Evolutionary conservation across 768 basidiomycete genomes (phyloP).

Genomic region (Tephrocybe sp.): DNA sequence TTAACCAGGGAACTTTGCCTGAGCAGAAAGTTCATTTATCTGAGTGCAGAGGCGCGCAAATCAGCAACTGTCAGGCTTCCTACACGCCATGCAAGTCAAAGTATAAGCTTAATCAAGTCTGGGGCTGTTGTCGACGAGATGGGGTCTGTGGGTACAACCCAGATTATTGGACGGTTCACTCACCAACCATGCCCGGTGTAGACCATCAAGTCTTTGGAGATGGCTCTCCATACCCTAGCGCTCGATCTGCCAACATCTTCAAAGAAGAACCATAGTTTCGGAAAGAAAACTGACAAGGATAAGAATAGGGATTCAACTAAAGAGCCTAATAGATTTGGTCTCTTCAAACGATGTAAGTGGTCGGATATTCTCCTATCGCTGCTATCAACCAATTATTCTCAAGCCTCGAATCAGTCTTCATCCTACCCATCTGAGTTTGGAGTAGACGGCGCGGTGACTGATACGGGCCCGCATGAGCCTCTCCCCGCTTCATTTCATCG

Average conservation of each 20-base stretch:
- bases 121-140: conserved; percentile 63
- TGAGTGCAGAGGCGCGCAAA: conserved; percentile 42
- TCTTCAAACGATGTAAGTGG: conserved; percentile 60
- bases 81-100: conserved; percentile 38
- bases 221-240: conserved; percentile 42
- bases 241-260: conserved; percentile 35
- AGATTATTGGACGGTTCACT: background rate
- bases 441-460: conserved; percentile 1
- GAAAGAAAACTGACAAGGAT: conserved; percentile 51
- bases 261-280: conserved; percentile 34
- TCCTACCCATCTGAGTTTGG: conserved; percentile 19
- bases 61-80: conserved; percentile 39
- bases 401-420: conserved; percentile 24
- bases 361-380: background rate
- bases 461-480: conserved; percentile 13
- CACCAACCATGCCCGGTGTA: conserved; percentile 23
- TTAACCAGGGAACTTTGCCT: too few species aligned
- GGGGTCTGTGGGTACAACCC: conserved; percentile 44
- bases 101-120: conserved; percentile 43
- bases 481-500: conserved; percentile 34
- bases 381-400: background rate
- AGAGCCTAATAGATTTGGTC: conserved; percentile 45
- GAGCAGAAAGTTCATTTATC: conserved; percentile 60
- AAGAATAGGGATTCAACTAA: conserved; percentile 43
- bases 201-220: conserved; percentile 61